Evolutionary conservation across 2,329 filamentous ascomycete genomes (phyloP), one percentile per base, ranked within the genome.

Genomic region (Harringtonia aguacate): DNA sequence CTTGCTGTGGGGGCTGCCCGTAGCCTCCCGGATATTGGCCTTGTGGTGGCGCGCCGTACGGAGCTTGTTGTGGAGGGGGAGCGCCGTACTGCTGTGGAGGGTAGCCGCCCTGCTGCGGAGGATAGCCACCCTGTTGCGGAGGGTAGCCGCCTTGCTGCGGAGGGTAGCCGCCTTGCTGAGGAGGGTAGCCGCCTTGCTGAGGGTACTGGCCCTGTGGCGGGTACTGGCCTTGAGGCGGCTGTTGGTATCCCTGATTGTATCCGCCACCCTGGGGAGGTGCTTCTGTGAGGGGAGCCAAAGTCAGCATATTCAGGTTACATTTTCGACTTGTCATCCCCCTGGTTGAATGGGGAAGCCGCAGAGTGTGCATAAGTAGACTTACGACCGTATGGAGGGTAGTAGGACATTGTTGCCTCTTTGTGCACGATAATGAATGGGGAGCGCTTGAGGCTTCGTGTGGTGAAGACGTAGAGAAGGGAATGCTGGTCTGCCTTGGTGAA

Each of bases 341-440:
- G 8, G 8, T 15, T 27, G 36, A 8, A 4, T 7, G 36, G 22
- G 22, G 22, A 36, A 33, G 38, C 28, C 14, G 12, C 28, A 21
- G 17, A 14, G 17, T 10, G 13, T 24, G 30, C 17, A 4, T 14
- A 18, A 24, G 14, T 34, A 14, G 13, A 59, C 60, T 54, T 50
- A 63, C 61, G 60, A 46, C 59, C 57, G 47, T 62, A 63, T 24
- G 60, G 56, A 18, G 57, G 57, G 30, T 63, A 61, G 46, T 62
- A 63, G 38, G 61, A 62, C 61, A 63, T 63, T 21, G 14, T 34
- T 20, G 30, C 35, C 12, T 9, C 22, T 15, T 2, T 30, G 37
- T 21, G 13, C 35, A 45, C 33, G 30, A 8, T 8, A 44, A 36
- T 7, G 15, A 22, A 18, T 24, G 8, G 21, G 12, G n/a, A 10